Base-by-base conservation (phyloP, 805 yeast genomes). In the Lachancea waltii region DNA sequence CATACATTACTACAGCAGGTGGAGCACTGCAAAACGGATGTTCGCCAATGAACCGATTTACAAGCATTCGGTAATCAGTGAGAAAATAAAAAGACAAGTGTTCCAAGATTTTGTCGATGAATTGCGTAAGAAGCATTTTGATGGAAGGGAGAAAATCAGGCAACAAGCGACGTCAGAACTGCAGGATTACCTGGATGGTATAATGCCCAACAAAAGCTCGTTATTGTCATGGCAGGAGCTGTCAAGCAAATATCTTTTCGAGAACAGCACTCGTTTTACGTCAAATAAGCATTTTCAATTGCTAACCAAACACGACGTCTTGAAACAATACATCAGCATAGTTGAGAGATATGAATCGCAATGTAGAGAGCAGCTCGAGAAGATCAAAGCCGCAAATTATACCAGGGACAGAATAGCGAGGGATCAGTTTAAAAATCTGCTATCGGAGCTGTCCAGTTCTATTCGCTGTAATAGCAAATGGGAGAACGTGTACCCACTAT, bases 31-130 rank as follows among this genome's bases (percentile, higher is more conserved):
- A 0, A 75, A 70, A 41, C 62, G 62, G n/a, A 38, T 71, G 38
- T 71, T 83, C 4, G 56, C 64, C 4, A 77, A 80, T 40, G 92
- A 84, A 50, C 79, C 86, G 0, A 72, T 81, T 5, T 81, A 76
- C 53, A 70, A 68, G 40, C 78, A 75, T 53, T 67, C 85, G 1
- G 68, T 76, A 14, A 67, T 78, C 7, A 70, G 78, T 16, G 85
- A 79, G 35, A 63, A 63, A 20, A 71, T 79, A 36, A 76, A 81
- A 38, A 67, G 68, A 33, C 67, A 68, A 31, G 68, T 79, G 2
- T 84, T 77, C 51, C 50, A 63, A 23, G 73, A 73, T 16, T 81
- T 69, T 47, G 68, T 75, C 2, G 56, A 53, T 4, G 50, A 53
- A 0, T 54, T 82, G 31, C 61, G 67, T 19, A 39, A 44, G 9